Base-by-base conservation (phyloP, 352 stramenopile genomes). In the Globisporangium solare region DNA sequence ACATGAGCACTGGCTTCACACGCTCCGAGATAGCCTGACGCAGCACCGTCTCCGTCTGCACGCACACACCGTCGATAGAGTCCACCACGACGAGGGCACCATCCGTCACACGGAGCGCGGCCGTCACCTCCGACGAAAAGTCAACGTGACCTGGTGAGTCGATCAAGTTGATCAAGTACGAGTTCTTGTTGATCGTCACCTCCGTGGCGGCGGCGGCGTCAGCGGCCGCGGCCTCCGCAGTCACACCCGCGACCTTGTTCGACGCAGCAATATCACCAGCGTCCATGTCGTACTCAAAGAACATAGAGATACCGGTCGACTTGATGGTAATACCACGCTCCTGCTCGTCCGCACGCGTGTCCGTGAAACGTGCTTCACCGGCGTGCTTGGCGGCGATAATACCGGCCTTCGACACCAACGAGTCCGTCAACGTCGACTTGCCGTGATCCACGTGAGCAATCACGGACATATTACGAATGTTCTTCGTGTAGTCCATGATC, bases 381-480 rank as follows among this genome's bases (percentile, higher is more conserved):
- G 97, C 97, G 73, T 98, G 96, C 88, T 99, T 99, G 65, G 94
- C 83, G 60, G 97, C 97, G 71, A 99, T 99, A 74, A 99, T 99
- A 86, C 97, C 97, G 56, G 96, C 96, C 86, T 99, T 99, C 71
- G 97, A 98, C 67, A 99, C 96, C 21, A 99, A 88, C 51, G 93
- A 98, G 77, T 99, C 97, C 21, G 96, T 99, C 56, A 99, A 75
- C 47, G 97, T 99, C 47, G 97, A 99, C 84, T 99, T 99, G 66
- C 98, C 98, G 95, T 99, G 97, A 80, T 99, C 97, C 63, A 99
- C 97, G 91, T 99, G 97, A 58, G 97, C 97, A 85, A 99, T 99
- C 65, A 99, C 96, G 65, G 92, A 98, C 94, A 99, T 99, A 74
- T 98, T 99, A 90, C 97, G 94, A 86, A 99, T 99, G 88, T 99